Base-by-base conservation (phyloP, 352 stramenopile species). In the Globisporangium mamillatum region DNA sequence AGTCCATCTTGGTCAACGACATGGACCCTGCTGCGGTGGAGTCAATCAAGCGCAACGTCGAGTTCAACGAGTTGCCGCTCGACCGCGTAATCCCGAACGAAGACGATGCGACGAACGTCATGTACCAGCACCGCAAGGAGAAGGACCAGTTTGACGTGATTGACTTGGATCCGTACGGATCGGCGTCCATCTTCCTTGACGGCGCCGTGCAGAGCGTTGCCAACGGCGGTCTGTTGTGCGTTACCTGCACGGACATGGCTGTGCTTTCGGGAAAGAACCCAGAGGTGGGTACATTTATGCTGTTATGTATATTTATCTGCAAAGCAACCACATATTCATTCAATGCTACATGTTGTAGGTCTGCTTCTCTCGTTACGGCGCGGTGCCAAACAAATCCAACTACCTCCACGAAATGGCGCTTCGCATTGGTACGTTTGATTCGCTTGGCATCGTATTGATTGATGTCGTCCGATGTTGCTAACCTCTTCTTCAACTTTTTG, bases 191-290 rank as follows among this genome's bases (percentile, higher is more conserved):
- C 36, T 99, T 99, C 79, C 76, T 99, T 44, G 98, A 99, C 79
- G 90, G 90, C 9, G 97, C 98, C 0, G 92, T 99, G 25, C 97
- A 99, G 75, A 91, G 89, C 53, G 88, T 99, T 4, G 73, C 81
- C 38, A 95, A 98, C 75, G 98, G 98, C 60, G 98, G 98, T 46
- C 77, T 99, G 50, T 76, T 99, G 36, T 99, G 96, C 75, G 89
- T 99, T n/a, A 99, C 98, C 5, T 99, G 97, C 78, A 99, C 98
- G 3, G 98, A 99, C 69, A 99, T 99, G 95, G 94, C 89, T 6
- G 91, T 97, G 65, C 81, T 95, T 9, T 96, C 87, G 0, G 89
- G 89, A 32, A 96, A 95, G 73, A 92, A 94, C 67, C 88, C 89
- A 1, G 89, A 96, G 53, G 85, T 94, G n/a, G 10, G 61, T 54